Conservation (phyloP, 1,284 basidiomycete genomes). For the Earliella scabrosa region DNA sequence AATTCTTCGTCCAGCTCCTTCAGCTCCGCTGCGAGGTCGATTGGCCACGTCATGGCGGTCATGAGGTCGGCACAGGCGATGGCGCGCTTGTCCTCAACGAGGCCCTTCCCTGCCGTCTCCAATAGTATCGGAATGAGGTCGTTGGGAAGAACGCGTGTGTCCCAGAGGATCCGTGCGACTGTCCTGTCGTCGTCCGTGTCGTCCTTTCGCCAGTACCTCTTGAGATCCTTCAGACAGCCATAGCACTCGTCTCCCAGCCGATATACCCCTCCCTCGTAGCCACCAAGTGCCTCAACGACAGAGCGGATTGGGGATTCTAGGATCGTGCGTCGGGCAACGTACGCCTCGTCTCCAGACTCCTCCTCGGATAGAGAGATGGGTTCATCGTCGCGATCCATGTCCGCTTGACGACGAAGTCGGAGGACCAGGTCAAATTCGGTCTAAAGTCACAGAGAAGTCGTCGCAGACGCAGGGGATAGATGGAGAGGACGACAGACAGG, state of each 20-base stretch:
- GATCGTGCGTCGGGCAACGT: constrained; percentile 50
- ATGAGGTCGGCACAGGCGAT: constrained; percentile 88
- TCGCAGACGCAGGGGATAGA: too few relatives aligned
- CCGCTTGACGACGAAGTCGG: neutral
- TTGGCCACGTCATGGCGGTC: constrained; percentile 97
- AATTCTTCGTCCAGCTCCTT: constrained; percentile 85
- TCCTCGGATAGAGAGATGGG: constrained; percentile 42
- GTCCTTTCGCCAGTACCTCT: constrained; percentile 93
- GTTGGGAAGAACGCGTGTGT: constrained; percentile 76
- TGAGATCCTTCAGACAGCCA: constrained; percentile 90
- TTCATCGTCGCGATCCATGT: constrained; percentile 37
- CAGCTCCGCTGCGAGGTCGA: constrained; percentile 90
- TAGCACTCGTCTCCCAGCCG: constrained; percentile 83
- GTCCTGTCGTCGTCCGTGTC: constrained; percentile 95
- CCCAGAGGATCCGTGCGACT: constrained; percentile 89
- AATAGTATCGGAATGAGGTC: constrained; percentile 88
- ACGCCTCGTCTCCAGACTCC: constrained; percentile 37
- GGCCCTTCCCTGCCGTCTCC: constrained; percentile 76
- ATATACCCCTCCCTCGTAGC: constrained; percentile 71
- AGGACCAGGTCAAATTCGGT: neutral
- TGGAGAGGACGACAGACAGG: too few relatives aligned
- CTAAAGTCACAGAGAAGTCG: too few relatives aligned
- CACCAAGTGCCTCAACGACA: constrained; percentile 78
- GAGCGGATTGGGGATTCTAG: constrained; percentile 69
- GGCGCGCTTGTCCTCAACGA: constrained; percentile 83